Evolutionary conservation across 495 filamentous ascomycete genomes (phyloP).

Genomic region (Talaromyces trachyspermus): DNA sequence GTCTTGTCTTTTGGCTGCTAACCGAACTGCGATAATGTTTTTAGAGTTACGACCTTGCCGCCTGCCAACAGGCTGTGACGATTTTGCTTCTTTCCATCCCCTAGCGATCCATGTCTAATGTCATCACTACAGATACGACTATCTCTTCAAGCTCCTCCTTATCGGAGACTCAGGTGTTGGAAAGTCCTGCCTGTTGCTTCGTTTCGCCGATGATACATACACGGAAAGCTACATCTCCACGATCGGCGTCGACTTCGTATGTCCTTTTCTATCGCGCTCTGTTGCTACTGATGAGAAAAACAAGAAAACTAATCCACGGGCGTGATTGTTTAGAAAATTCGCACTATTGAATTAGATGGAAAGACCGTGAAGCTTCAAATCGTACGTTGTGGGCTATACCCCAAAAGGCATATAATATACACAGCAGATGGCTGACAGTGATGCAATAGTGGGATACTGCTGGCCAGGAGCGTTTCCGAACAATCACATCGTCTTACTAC

Average conservation of each 20-base stretch:
- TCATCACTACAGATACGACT: slow-evolving; percentile 87
- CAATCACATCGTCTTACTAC: slow-evolving; percentile 99
- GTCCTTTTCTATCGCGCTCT: slow-evolving; percentile 22
- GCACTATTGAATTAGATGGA: slow-evolving; percentile 96
- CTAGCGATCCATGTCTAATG: background rate
- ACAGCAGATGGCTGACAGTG: slow-evolving; percentile 11
- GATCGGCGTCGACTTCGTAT: slow-evolving; percentile 97
- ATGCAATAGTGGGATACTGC: slow-evolving; percentile 87
- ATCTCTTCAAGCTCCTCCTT: slow-evolving; percentile 99
- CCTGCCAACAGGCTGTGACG: background rate
- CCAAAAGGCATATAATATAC: no score
- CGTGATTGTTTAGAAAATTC: slow-evolving; percentile 74
- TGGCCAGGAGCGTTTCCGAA: slow-evolving; percentile 98
- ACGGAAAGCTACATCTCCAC: slow-evolving; percentile 99
- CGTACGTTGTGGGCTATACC: slow-evolving; percentile 47
- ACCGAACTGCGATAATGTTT: background rate
- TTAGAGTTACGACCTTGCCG: slow-evolving; percentile 1
- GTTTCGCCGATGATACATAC: slow-evolving; percentile 98
- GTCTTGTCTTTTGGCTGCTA: background rate
- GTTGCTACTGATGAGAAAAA: background rate
- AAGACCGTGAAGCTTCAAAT: slow-evolving; percentile 99
- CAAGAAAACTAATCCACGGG: no score
- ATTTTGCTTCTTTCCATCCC: background rate
- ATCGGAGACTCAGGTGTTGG: slow-evolving; percentile 99
- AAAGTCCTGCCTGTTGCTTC: slow-evolving; percentile 96